Base-by-base conservation (phyloP, 495 filamentous ascomycete species). In the Neurospora tetraspora region DNA sequence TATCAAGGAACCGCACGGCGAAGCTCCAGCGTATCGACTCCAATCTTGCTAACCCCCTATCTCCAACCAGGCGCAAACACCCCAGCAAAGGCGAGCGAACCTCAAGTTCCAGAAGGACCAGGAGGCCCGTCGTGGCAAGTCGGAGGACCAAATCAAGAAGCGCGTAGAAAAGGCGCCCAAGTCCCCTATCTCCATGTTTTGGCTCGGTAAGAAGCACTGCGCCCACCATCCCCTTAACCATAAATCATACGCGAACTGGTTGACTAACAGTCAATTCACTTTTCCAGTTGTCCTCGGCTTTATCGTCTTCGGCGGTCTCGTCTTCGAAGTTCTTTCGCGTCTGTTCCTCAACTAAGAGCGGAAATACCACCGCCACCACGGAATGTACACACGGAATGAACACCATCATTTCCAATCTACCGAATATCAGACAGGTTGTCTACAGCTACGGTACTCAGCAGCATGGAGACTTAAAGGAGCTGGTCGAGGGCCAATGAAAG, bases 21-120 rank as follows among this genome's bases (percentile, higher is more conserved):
- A 59, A 31, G 11, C 11, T 40, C 20, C 39, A 68, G 39, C 16
- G 0, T n/a, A 10, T 4, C 16, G 20, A 2, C 10, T 23, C n/a
- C 31, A 43, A 20, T 71, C 34, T 72, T 36, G 47, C 53, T 69
- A 37, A 34, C 47, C 47, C 70, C 39, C 12, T 39, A 70, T 34
- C 11, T 53, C 34, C 23, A 37, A 45, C 42, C 76, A 99, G 94
- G 91, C 92, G 37, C 96, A 99, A 91, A 99, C 96, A 74, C 94
- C 93, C 38, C 89, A 94, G 81, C 96, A 98, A 85, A 91, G 94
- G 75, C 89, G 89, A 78, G 92, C 92, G 43, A 98, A 98, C 83
- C 90, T 90, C 72, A 91, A 90, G 76, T 99, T 92, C 82, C 91
- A 89, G 45, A 91, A 92, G 79, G 86, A 89, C 43, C 90, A 98